Conservation (phyloP, 192 early-diverging fungal species). For the Spizellomyces sp. region DNA sequence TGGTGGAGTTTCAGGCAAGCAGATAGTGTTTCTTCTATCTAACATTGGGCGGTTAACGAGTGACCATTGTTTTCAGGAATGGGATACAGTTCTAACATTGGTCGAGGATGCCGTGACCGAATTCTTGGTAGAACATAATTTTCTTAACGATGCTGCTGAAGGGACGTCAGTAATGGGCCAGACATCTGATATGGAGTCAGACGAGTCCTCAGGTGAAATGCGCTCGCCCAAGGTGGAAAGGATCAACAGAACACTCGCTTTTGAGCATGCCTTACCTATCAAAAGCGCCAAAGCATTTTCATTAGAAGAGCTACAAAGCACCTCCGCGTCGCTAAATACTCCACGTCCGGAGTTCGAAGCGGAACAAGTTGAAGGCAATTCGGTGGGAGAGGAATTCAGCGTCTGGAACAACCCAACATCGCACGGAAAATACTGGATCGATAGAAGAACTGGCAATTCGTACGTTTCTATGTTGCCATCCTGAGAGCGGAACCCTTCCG, state of each 20-base stretch:
- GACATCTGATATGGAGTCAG: slow-evolving; percentile 5
- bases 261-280: neutral
- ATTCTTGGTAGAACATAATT: slow-evolving; percentile 17
- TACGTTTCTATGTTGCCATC: slow-evolving; percentile 13
- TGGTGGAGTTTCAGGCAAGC: slow-evolving; percentile 52
- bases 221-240: neutral
- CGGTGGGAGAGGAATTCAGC: neutral
- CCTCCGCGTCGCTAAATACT: neutral
- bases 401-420: slow-evolving; percentile 13
- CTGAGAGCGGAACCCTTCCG: too few relatives aligned
- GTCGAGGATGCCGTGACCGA: slow-evolving; percentile 8
- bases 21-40: slow-evolving; percentile 7
- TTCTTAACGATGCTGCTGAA: neutral
- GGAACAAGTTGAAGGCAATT: neutral
- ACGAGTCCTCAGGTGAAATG: neutral
- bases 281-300: slow-evolving; percentile 2
- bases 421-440: slow-evolving; percentile 29
- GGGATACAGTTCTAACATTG: slow-evolving; percentile 19
- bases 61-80: slow-evolving; percentile 21
- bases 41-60: neutral
- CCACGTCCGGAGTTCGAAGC: neutral
- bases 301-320: neutral
- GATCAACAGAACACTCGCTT: neutral
- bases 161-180: slow-evolving; percentile 12
- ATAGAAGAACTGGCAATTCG: slow-evolving; percentile 46